A percentile compares a stretch with the other conserved stretches of the same genome.
Conservation (phyloP, 2,329 filamentous ascomycete species). For the Colletotrichum sp. region DNA sequence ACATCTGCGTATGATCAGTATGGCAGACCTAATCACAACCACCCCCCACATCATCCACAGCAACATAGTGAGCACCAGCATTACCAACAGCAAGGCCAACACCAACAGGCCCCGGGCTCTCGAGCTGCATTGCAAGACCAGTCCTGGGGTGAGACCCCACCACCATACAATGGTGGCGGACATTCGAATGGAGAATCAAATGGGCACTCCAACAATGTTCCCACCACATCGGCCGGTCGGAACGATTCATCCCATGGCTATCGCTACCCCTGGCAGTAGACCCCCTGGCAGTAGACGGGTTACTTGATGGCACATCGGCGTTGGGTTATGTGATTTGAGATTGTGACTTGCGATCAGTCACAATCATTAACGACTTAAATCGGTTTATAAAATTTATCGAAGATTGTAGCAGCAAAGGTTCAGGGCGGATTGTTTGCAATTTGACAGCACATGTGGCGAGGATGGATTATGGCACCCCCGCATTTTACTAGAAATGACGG, state of each 20-base stretch:
- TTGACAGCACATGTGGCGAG: neutral
- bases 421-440: neutral
- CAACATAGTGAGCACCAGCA: neutral
- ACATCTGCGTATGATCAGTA: conserved; percentile 13
- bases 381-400: neutral
- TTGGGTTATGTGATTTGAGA: neutral
- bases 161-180: conserved; percentile 7
- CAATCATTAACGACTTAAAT: neutral
- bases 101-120: neutral
- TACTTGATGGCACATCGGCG: neutral
- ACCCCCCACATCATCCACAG: neutral
- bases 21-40: neutral
- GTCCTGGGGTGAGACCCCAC: neutral
- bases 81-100: neutral
- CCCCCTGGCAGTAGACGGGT: conserved; percentile 23
- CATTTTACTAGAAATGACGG: conserved; percentile 25
- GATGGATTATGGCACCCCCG: neutral
- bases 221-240: neutral
- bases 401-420: neutral
- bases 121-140: neutral
- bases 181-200: neutral
- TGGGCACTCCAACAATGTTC: neutral
- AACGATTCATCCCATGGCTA: conserved; percentile 8
- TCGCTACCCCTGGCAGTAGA: conserved; percentile 25
- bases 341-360: neutral